Conservation (phyloP, 129 eudicot genomes). For the Lactuca sativa region DNA sequence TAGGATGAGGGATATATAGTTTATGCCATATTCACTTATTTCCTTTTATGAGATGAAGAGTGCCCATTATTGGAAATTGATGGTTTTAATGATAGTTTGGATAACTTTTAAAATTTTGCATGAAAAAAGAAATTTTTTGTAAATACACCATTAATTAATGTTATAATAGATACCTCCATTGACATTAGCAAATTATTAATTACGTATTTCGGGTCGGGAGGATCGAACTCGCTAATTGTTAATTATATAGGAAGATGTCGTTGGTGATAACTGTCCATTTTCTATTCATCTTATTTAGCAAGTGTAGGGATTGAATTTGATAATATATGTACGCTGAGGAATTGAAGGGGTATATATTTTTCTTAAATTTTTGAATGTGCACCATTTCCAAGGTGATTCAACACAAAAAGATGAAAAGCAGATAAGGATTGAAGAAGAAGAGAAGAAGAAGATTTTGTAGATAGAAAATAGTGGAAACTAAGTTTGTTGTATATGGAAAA, state of each 20-base stretch:
- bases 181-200: too few relatives aligned
- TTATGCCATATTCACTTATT: conserved; percentile 1
- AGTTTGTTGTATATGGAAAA: conserved; percentile 42
- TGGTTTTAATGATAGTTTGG: too few relatives aligned
- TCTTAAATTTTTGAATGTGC: conserved; percentile 21
- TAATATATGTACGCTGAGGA: not conserved
- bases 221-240: not conserved
- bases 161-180: too few relatives aligned
- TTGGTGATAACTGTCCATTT: not conserved
- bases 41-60: not conserved
- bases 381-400: conserved; percentile 30
- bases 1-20: not conserved
- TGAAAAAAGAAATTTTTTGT: too few relatives aligned
- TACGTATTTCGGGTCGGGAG: not conserved
- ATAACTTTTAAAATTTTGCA: too few relatives aligned
- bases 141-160: too few relatives aligned
- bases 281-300: not conserved
- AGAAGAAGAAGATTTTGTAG: conserved; percentile 27
- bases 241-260: not conserved
- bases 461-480: conserved; percentile 37
- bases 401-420: conserved; percentile 30
- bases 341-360: not conserved
- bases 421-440: conserved; percentile 37
- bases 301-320: not conserved
- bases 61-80: too few relatives aligned